phyloP scores from a whole-genome alignment of 176 grass and related monocot species.

The Rhynchospora breviuscula region DNA sequence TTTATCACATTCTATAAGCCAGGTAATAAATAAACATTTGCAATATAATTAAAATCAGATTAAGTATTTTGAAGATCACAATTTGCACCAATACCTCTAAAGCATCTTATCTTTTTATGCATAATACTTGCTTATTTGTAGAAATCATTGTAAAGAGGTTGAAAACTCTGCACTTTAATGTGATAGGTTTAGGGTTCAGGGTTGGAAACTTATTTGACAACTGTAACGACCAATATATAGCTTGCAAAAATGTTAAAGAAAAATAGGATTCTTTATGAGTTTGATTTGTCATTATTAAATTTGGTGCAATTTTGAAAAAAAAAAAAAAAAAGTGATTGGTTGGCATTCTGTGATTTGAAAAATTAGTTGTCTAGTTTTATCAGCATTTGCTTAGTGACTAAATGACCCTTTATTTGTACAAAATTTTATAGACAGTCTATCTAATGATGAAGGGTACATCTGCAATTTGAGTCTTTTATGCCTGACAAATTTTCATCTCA shows the following conservation, averaged over 20 bases:
- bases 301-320: neutral
- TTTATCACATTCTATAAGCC: constrained; percentile 6
- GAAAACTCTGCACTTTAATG: neutral
- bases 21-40: neutral
- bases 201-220: neutral
- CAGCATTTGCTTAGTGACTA: neutral
- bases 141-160: neutral
- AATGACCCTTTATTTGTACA: neutral
- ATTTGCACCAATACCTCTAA: neutral
- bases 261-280: neutral
- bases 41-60: neutral
- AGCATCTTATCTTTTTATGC: neutral
- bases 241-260: neutral
- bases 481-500: neutral
- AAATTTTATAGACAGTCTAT: neutral
- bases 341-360: neutral
- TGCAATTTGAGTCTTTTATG: neutral
- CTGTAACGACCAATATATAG: neutral
- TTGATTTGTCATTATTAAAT: neutral
- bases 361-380: neutral
- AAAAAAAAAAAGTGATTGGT: neutral
- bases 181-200: neutral
- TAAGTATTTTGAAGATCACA: neutral
- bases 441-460: neutral
- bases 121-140: neutral